Evolutionary conservation across 495 filamentous ascomycete species (phyloP).

Genomic region (Hypoxylon perforatum): DNA sequence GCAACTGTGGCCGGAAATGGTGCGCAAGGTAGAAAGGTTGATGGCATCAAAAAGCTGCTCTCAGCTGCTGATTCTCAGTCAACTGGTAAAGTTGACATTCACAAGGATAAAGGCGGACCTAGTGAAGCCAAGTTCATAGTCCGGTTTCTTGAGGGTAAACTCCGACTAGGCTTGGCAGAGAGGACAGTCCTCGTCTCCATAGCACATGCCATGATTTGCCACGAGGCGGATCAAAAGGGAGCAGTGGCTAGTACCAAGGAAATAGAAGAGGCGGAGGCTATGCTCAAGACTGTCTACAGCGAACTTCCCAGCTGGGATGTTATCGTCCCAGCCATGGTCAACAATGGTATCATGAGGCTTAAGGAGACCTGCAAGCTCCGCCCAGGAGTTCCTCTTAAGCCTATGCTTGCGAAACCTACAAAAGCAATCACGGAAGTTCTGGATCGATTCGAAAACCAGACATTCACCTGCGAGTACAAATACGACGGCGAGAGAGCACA

Average conservation of each 20-base stretch:
- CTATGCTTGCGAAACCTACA: slow-evolving; percentile 98
- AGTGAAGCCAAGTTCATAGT: slow-evolving; percentile 96
- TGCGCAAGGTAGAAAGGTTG: slow-evolving; percentile 89
- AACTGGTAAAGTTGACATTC: slow-evolving; percentile 85
- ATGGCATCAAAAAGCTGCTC: slow-evolving; percentile 92
- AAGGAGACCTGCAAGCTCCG: slow-evolving; percentile 89
- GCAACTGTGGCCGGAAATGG: slow-evolving; percentile 88
- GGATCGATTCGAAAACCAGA: slow-evolving; percentile 94
- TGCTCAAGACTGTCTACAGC: slow-evolving; percentile 91
- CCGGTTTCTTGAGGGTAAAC: slow-evolving; percentile 91
- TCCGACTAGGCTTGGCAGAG: slow-evolving; percentile 91
- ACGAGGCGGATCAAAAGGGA: slow-evolving; percentile 75
- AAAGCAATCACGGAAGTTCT: slow-evolving; percentile 99
- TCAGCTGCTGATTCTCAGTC: slow-evolving; percentile 81
- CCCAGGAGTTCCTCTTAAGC: slow-evolving; percentile 94
- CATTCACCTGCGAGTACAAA: slow-evolving; percentile 98
- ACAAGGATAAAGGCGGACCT: slow-evolving; percentile 89
- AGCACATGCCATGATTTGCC: slow-evolving; percentile 85
- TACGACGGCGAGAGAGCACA: slow-evolving; percentile 98
- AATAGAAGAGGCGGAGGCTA: slow-evolving; percentile 82
- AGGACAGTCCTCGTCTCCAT: slow-evolving; percentile 89
- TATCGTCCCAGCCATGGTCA: slow-evolving; percentile 87
- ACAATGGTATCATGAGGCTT: slow-evolving; percentile 85
- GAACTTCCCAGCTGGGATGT: slow-evolving; percentile 96
- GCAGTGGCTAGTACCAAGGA: slow-evolving; percentile 77